Conservation (phyloP, 805 yeast species). For the Citeromyces matritensis region DNA sequence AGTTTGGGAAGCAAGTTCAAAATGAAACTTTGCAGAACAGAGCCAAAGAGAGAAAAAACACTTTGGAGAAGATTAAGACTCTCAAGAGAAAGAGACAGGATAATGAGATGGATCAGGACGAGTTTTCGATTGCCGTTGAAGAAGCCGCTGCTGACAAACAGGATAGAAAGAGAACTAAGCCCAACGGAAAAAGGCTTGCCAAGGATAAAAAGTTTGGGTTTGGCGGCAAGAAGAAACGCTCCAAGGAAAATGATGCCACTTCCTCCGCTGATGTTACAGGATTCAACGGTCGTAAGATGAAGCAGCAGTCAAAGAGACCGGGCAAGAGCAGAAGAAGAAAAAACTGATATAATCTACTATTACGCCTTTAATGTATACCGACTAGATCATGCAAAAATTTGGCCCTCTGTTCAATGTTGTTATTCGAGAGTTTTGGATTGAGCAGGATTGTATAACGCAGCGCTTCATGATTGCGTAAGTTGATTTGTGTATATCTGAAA, state of each 20-base stretch:
- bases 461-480: too few species aligned
- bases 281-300: constrained; percentile 39
- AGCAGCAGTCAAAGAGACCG: constrained; percentile 29
- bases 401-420: not conserved
- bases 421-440: not conserved
- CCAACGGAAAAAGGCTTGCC: constrained; percentile 52
- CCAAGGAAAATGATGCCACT: constrained; percentile 57
- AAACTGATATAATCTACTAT: constrained; percentile 6
- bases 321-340: constrained; percentile 39
- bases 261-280: constrained; percentile 55
- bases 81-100: constrained; percentile 78
- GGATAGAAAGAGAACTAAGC: constrained; percentile 22
- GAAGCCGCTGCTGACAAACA: constrained; percentile 56
- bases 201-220: constrained; percentile 62
- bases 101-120: constrained; percentile 57
- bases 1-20: constrained; percentile 95
- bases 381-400: not conserved
- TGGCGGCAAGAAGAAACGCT: constrained; percentile 69
- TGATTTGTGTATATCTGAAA: too few species aligned
- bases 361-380: constrained; percentile 1
- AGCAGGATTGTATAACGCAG: too few species aligned
- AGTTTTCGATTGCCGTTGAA: constrained; percentile 84
- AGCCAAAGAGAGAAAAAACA: constrained; percentile 82
- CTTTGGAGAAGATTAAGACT: constrained; percentile 81
- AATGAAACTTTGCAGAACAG: constrained; percentile 86